Base-by-base conservation (phyloP, 2,329 filamentous ascomycete genomes). In the Colletotrichum sp. region DNA sequence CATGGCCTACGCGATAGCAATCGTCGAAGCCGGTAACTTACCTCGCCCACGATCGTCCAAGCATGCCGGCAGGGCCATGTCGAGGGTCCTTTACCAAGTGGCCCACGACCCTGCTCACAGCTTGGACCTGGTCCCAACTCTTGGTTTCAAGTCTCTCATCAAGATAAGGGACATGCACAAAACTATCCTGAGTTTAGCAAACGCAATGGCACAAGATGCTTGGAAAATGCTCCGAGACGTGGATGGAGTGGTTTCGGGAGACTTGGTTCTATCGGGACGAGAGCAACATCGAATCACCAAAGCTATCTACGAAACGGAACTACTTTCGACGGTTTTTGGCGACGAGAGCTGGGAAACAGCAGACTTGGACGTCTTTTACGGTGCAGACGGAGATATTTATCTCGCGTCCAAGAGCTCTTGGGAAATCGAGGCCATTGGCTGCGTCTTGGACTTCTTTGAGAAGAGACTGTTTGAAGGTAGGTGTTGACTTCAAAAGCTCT, bases 381-480 rank as follows among this genome's bases (percentile, higher is more conserved):
- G 3, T 52, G 44, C 44, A 5, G 44, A 52, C 2, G 44, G 44
- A 22, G 44, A 52, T 1, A 22, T 52, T 2, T 52, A 52, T 2
- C 10, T 52, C 0, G 6, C n/a, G 0, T 22, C 10, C 0, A 52
- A 52, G 44, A 0, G 2, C n/a, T 0, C 44, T 52, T 13, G 44
- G 44, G n/a, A 52, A 3, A 22, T 52, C 12, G 44, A 52, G 44
- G 44, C 44, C n/a, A 52, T 52, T 8, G 44, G 44, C 44, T 52
- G 44, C 12, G 44, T 52, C n/a, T 52, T 52, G 44, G 44, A 22
- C n/a, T 52, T 52, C n/a, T 52, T 52, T 52, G n/a, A 52, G 44
- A 52, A 52, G 44, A 52, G n/a, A 3, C n/a, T 52, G 3, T 52
- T 52, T 0, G 44, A 52, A 10, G 44, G 44, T 52, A 52, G 0